Evolutionary conservation across 306 rosid genomes (phyloP).

Genomic region (Abrus pulchellus): DNA sequence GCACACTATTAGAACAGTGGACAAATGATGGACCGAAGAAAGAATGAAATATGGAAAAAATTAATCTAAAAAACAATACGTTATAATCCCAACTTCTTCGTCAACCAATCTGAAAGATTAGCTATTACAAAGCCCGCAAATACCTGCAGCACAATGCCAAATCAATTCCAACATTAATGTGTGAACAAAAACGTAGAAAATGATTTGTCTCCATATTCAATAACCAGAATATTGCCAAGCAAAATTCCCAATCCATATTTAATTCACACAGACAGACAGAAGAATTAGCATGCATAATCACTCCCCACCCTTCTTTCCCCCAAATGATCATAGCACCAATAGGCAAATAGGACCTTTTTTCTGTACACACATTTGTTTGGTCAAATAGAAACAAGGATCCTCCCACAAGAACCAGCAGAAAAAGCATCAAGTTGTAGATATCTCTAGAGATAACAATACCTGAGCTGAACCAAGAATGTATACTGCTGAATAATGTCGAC

Average conservation of each 20-base stretch:
- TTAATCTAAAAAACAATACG: conserved; percentile 47
- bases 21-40: conserved; percentile 42
- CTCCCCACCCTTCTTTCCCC: no score
- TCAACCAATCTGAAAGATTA: conserved; percentile 78
- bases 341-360: neutral
- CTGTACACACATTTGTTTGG: neutral
- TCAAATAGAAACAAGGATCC: neutral
- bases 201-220: neutral
- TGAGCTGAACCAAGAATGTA: conserved; percentile 87
- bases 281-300: conserved; percentile 5
- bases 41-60: conserved; percentile 52
- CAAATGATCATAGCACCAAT: neutral
- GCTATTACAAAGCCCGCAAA: conserved; percentile 90
- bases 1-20: conserved; percentile 6
- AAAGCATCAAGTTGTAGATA: conserved; percentile 25
- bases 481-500: conserved; percentile 87
- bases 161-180: conserved; percentile 22
- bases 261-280: neutral
- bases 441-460: conserved; percentile 56
- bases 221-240: neutral
- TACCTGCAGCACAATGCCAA: conserved; percentile 64
- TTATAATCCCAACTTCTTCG: conserved; percentile 80
- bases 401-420: neutral
- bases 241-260: neutral
- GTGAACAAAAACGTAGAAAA: neutral